Evolutionary conservation across 345 rosid species (phyloP), one percentile per base, ranked within the genome.

Genomic region (Sapria himalayana): DNA sequence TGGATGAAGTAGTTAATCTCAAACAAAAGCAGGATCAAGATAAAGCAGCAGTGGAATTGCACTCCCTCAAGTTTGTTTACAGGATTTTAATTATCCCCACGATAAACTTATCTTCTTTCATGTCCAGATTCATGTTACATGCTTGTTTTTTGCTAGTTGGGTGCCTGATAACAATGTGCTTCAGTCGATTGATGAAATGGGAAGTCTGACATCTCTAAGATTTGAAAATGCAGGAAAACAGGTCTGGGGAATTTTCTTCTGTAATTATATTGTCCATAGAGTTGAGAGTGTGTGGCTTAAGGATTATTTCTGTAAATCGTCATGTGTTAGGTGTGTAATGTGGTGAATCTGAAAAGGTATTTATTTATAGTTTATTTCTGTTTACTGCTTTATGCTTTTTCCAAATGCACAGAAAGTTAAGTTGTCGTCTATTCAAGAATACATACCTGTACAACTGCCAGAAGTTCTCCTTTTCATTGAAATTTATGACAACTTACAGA

Each of bases 21-120:
- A 89, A 79, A 61, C 64, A 63, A 54, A 72, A 64, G 71, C 94
- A 89, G 63, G 84, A 76, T 40, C 73, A 82, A 60, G 86, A 76
- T 51, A 82, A 61, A 64, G 69, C 64, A 39, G 29, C 55, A 27
- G 76, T 70, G 20, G 55, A 40, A 55, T 69, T 89, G 51, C 86
- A 89, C 61, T 69, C 79, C 18, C 61, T 78, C 48, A 76, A 46
- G 94, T 78, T 47, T 62, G 74, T 65, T 33, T 45, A 41, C n/a
- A n/a, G n/a, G n/a, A n/a, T n/a, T n/a, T n/a, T n/a, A n/a, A n/a
- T n/a, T n/a, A n/a, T n/a, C n/a, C n/a, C n/a, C n/a, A n/a, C n/a
- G n/a, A n/a, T n/a, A n/a, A n/a, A n/a, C n/a, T n/a, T n/a, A n/a
- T n/a, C n/a, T n/a, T n/a, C n/a, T n/a, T n/a, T n/a, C n/a, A n/a